A percentile compares a stretch with the other conserved stretches of the same genome.
Conservation (phyloP, 192 early-diverging fungal genomes). For the Umbelopsis ramanniana region DNA sequence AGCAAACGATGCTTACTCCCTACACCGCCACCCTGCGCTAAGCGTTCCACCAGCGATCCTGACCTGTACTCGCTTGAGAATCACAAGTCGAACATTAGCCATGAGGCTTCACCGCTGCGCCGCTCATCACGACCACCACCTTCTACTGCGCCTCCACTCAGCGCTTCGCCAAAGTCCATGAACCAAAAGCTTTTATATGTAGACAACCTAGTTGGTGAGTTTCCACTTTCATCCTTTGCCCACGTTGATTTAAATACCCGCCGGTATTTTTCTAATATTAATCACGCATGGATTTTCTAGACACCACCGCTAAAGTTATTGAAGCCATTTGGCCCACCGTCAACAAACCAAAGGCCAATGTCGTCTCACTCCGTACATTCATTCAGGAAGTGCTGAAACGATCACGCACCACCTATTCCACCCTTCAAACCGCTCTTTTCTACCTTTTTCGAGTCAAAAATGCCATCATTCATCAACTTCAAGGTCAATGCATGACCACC, state of each 20-base stretch:
- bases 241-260: constrained; percentile 11
- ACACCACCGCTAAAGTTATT: constrained; percentile 60
- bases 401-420: constrained; percentile 78
- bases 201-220: constrained; percentile 39
- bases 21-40: constrained; percentile 20
- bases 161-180: background rate
- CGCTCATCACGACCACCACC: background rate
- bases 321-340: constrained; percentile 57
- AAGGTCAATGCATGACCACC: background rate
- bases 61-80: constrained; percentile 10
- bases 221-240: background rate
- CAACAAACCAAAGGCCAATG: constrained; percentile 39
- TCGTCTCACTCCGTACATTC: constrained; percentile 64
- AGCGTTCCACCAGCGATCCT: constrained; percentile 7
- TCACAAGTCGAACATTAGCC: background rate
- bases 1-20: constrained; percentile 10
- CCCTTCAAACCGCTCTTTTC: constrained; percentile 77
- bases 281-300: constrained; percentile 29
- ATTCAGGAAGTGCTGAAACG: constrained; percentile 77
- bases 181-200: constrained; percentile 29
- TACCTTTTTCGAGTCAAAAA: constrained; percentile 61
- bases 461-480: constrained; percentile 30
- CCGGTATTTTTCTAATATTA: background rate
- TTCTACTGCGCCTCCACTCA: constrained; percentile 3
- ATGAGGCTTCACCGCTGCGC: constrained; percentile 11